A percentile compares a stretch with the other conserved stretches of the same genome.
phyloP scores from a whole-genome alignment of 805 yeast genomes.

The Monosporozyma siamensis region DNA sequence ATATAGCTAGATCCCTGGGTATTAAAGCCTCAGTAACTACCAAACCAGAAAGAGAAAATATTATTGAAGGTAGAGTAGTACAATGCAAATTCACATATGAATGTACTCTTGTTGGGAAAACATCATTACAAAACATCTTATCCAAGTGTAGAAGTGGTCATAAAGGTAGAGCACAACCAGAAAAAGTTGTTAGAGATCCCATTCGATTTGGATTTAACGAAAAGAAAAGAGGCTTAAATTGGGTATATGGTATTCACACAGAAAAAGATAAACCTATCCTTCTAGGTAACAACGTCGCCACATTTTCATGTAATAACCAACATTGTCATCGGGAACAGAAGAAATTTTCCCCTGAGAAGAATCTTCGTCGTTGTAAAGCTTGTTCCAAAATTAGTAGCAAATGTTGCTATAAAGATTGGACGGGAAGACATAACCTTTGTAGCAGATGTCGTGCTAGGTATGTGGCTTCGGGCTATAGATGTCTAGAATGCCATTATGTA shows the following conservation, averaged over 20 bases:
- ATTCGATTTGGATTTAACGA: conserved; percentile 17
- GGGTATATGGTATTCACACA: conserved; percentile 14
- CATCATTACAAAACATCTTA: conserved; percentile 19
- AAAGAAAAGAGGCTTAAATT: conserved; percentile 12
- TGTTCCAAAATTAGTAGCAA: conserved; percentile 19
- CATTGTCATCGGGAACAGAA: conserved; percentile 17
- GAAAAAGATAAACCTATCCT: conserved; percentile 14
- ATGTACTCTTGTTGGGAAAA: conserved; percentile 17
- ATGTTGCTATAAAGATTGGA: conserved; percentile 22
- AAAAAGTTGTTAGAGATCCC: conserved; percentile 12
- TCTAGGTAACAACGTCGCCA: conserved; percentile 18
- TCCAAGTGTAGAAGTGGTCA: conserved; percentile 22
- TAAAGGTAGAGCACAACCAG: conserved; percentile 13
- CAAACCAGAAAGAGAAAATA: conserved; percentile 17
- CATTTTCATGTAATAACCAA: conserved; percentile 2
- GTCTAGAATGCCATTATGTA: conserved; percentile 18
- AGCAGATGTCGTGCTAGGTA: conserved; percentile 23
- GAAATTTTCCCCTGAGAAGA: conserved; percentile 11
- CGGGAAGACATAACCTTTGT: conserved; percentile 19
- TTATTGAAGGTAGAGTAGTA: conserved; percentile 16
- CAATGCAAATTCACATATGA: conserved; percentile 22
- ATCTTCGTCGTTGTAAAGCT: conserved; percentile 18
- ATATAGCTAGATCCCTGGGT: conserved; percentile 38
- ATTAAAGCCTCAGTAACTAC: conserved; percentile 29
- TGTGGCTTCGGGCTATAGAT: conserved; percentile 19